phyloP scores from a whole-genome alignment of 2,329 filamentous ascomycete species.

The Aspergillus sp. region DNA sequence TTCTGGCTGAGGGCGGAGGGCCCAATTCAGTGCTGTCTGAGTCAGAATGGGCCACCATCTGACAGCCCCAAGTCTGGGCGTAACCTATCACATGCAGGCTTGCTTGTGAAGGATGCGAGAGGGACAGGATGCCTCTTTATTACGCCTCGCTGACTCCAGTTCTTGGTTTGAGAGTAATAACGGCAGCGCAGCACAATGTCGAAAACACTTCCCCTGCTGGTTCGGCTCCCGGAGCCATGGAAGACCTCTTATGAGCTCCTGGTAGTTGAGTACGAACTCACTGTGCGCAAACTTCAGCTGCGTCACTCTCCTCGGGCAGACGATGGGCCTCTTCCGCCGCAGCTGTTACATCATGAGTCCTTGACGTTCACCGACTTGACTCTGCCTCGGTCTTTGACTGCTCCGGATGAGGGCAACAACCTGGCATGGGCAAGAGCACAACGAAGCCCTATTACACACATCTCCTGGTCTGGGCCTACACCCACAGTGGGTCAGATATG shows the following conservation, averaged over 20 bases:
- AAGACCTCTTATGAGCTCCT: slow-evolving; percentile 19
- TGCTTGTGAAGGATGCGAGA: too few relatives aligned
- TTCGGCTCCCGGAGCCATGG: slow-evolving; percentile 22
- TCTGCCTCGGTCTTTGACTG: slow-evolving; percentile 19
- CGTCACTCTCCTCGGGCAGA: slow-evolving; percentile 20
- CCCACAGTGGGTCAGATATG: slow-evolving; percentile 39
- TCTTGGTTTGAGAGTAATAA: fast-evolving
- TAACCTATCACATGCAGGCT: too few relatives aligned
- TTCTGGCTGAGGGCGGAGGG: too few relatives aligned
- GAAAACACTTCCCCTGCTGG: background rate
- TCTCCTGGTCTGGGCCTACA: slow-evolving; percentile 25
- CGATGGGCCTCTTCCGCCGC: slow-evolving; percentile 17
- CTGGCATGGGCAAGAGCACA: slow-evolving; percentile 37
- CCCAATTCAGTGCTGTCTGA: too few relatives aligned
- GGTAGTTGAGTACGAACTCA: slow-evolving; percentile 10
- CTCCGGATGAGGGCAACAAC: slow-evolving; percentile 32
- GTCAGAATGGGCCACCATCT: too few relatives aligned
- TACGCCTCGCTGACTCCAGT: fast-evolving
- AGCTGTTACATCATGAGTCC: slow-evolving; percentile 29
- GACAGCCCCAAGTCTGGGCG: too few relatives aligned
- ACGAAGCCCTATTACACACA: slow-evolving; percentile 28
- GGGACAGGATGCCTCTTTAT: too few relatives aligned
- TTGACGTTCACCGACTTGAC: slow-evolving; percentile 32
- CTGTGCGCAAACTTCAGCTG: slow-evolving; percentile 17
- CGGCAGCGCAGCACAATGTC: too few relatives aligned